Evolutionary conservation across 768 basidiomycete species (phyloP).

Genomic region (Coprinopsis marcescibilis): DNA sequence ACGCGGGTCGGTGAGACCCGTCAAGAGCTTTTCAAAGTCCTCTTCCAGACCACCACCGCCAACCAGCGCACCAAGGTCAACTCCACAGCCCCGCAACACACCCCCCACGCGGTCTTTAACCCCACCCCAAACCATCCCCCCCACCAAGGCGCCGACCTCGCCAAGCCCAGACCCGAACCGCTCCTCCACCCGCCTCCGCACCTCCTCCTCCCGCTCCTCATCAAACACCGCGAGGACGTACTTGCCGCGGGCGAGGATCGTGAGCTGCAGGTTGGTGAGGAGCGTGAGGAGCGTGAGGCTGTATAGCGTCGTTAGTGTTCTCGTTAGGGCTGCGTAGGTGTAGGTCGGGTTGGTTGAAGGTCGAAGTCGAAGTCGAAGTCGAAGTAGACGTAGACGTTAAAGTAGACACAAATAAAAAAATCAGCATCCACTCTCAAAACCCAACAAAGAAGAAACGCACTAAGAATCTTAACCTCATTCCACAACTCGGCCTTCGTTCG

Average conservation of each 20-base stretch:
- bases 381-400: neutral
- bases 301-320: slow-evolving; percentile 83
- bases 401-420: neutral
- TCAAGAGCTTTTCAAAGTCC: no score
- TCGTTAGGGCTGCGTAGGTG: slow-evolving; percentile 63
- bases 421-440: no score
- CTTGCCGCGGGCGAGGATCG: slow-evolving; percentile 73
- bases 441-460: slow-evolving; percentile 47
- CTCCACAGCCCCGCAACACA: slow-evolving; percentile 16
- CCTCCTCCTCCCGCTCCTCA: slow-evolving; percentile 53
- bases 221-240: slow-evolving; percentile 68
- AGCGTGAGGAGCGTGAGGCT: slow-evolving; percentile 79
- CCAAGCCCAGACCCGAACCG: slow-evolving; percentile 33
- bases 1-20: no score
- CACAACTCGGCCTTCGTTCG: slow-evolving; percentile 80
- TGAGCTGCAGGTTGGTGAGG: slow-evolving; percentile 83
- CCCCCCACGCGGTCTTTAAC: slow-evolving; percentile 17
- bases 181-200: slow-evolving; percentile 39
- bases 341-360: neutral
- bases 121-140: slow-evolving; percentile 20
- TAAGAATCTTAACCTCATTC: slow-evolving; percentile 88
- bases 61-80: slow-evolving; percentile 12
- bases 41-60: slow-evolving; percentile 13
- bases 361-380: neutral
- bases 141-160: slow-evolving; percentile 22